Evolutionary conservation across 352 stramenopile species (phyloP).

Genomic region (Pythium rhizo-oryzae): DNA sequence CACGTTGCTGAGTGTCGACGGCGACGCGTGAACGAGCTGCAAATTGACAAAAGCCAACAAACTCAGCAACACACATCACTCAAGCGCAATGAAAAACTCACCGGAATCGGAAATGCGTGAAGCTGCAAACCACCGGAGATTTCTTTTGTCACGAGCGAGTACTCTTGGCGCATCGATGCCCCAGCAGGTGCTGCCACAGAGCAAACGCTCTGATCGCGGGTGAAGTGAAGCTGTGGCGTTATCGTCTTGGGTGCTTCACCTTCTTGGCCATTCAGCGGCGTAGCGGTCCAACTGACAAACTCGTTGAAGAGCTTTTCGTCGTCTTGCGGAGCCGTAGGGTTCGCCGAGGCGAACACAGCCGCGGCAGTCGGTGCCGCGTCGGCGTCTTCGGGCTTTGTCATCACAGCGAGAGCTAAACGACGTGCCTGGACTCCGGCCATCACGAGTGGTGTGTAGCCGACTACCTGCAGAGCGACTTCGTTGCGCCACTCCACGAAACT

Average conservation of each 20-base stretch:
- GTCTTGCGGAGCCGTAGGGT: constrained; percentile 36
- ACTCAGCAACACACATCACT: constrained; percentile 5
- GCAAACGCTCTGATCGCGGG: constrained; percentile 72
- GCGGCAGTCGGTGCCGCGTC: constrained; percentile 16
- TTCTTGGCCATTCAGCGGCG: constrained; percentile 18
- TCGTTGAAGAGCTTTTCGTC: constrained; percentile 86
- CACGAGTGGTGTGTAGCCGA: constrained; percentile 73
- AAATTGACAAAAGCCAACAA: constrained; percentile 4
- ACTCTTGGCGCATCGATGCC: constrained; percentile 71
- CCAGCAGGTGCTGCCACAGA: constrained; percentile 61
- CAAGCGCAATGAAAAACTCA: constrained; percentile 27
- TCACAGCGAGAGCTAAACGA: constrained; percentile 71
- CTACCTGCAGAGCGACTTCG: constrained; percentile 76
- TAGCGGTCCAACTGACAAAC: constrained; percentile 77
- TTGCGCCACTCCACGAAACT: constrained; percentile 87
- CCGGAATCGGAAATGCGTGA: constrained; percentile 81
- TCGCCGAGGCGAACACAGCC: neutral
- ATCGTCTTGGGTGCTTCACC: constrained; percentile 66
- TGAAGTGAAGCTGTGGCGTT: constrained; percentile 72
- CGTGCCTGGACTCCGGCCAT: constrained; percentile 80
- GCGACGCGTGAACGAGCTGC: constrained; percentile 65
- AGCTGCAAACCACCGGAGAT: constrained; percentile 82
- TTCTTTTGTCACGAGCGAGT: constrained; percentile 82
- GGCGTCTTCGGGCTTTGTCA: constrained; percentile 48
- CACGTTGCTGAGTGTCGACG: constrained; percentile 59